Evolutionary conservation across 306 rosid genomes (phyloP), one percentile per base, ranked within the genome.

Genomic region (Lagenaria siceraria): DNA sequence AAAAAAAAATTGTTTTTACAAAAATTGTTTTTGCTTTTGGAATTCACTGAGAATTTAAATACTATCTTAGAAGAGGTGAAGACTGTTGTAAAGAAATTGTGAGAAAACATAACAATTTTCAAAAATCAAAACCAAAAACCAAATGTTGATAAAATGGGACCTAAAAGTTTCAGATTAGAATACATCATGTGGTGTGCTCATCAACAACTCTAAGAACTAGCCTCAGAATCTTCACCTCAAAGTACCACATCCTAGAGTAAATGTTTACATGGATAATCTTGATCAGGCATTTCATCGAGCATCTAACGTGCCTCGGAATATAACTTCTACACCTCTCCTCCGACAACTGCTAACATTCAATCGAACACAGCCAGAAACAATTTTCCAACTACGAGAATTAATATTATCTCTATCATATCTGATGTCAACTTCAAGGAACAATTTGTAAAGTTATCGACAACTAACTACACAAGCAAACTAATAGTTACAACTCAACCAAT

Each of bases 271-370:
- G 59, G 51, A 49, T 18, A 72, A 19, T 71, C 40, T 48, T 25
- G 42, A 25, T 71, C 76, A 46, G 58, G 38, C 59, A 71, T 71
- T 71, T 48, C 42, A 3, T 25, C 76, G 76, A 71, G 59, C 76
- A 71, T 4, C 15, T 71, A 15, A 27, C 12, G 24, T 40, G 52
- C 74, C 27, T 40, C 11, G 74, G 17, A 40, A 10, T n/a, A 2
- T 0, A 35, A 64, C 25, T 18, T 64, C 48, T 2, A 35, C 71
- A 63, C 19, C 43, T 33, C 42, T 38, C 51, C 73, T n/a, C 33
- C 54, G 12, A 42, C 74, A 68, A 19, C 27, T 65, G 27, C 49
- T 65, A 18, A 19, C 8, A 66, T 66, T n/a, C 29, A 21, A 68
- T 21, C 6, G 10, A 36, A 68, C 35, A 43, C 52, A 14, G 19